Base-by-base conservation (phyloP, 1,139 yeast genomes). In the Candida labiduridarum region DNA sequence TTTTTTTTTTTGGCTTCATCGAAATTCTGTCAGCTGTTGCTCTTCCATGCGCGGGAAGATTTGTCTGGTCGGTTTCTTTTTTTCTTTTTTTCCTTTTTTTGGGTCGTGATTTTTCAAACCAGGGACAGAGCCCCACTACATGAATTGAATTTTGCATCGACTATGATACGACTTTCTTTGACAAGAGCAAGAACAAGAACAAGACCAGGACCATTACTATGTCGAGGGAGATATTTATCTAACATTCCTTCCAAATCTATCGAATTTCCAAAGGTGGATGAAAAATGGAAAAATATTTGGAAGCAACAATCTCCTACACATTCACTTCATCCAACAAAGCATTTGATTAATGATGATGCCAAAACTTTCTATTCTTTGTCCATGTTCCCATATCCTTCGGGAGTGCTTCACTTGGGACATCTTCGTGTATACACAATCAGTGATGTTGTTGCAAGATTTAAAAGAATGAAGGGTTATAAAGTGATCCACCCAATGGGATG, bases 401-500 rank as follows among this genome's bases (percentile, higher is more conserved):
- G 99, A 1, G 76, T 79, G 53, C 76, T 94, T 12, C 99, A 94
- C 64, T 84, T 94, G 80, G 99, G 99, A 0, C 99, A 94, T 68
- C 75, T 91, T 35, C 74, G 99, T 49, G 98, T 94, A 0, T 94
- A 89, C 67, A 88, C 97, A 1, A 90, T 94, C 41, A 85, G 94
- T 60, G 99, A 94, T 65, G 87, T 85, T 1, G 65, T 94, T 38
- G 82, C 96, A 1, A 72, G 98, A 56, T 94, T 82, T 67, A 82
- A 89, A 59, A 74, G 95, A 55, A 79, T 89, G 69, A 81, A 79
- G 50, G 97, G 97, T 0, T 81, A 78, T 56, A 72, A 84, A 41
- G 97, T 92, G 15, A 77, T 92, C 5, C 96, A 94, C 64, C 97
- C 99, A 0, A 92, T 94, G 96, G 99, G 99, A 0, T 94, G 98